These are phyloP conservation scores for Trypanosomatidae sp. DNA, from an alignment of 208 protist species.

Conservation along the genomic window DNA sequence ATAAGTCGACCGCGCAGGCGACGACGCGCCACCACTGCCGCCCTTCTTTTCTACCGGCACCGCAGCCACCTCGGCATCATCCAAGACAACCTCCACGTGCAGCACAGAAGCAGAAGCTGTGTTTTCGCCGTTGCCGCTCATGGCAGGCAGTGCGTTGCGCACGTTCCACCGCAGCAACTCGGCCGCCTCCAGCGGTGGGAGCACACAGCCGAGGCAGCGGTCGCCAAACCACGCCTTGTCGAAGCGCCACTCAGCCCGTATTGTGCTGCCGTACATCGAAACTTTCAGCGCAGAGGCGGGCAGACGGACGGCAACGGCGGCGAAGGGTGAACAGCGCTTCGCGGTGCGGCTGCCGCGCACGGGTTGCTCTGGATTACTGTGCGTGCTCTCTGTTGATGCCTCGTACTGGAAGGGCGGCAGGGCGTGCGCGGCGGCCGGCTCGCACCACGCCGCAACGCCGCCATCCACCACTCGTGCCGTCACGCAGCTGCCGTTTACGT, in stretches of 20 bases:
- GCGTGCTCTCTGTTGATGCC: constrained; percentile 1
- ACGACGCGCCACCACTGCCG: too few species aligned
- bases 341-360: neutral
- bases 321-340: neutral
- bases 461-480: neutral
- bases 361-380: neutral
- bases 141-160: constrained; percentile 15
- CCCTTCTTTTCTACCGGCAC: constrained; percentile 6
- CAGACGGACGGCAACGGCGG: constrained; percentile 14
- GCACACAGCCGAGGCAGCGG: constrained; percentile 35
- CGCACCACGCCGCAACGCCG: constrained; percentile 39
- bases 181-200: constrained; percentile 34
- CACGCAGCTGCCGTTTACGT: constrained; percentile 44
- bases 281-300: constrained; percentile 4
- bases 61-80: neutral
- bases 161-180: constrained; percentile 44
- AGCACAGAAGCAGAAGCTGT: neutral
- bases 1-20: too few species aligned
- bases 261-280: constrained; percentile 10
- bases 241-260: constrained; percentile 29
- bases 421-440: constrained; percentile 26
- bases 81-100: constrained; percentile 17
- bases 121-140: too few species aligned
- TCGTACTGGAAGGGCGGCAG: constrained; percentile 31
- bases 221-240: constrained; percentile 67